Conservation (phyloP, 1,139 yeast species). For the Saccharomycopsis hybrid region DNA sequence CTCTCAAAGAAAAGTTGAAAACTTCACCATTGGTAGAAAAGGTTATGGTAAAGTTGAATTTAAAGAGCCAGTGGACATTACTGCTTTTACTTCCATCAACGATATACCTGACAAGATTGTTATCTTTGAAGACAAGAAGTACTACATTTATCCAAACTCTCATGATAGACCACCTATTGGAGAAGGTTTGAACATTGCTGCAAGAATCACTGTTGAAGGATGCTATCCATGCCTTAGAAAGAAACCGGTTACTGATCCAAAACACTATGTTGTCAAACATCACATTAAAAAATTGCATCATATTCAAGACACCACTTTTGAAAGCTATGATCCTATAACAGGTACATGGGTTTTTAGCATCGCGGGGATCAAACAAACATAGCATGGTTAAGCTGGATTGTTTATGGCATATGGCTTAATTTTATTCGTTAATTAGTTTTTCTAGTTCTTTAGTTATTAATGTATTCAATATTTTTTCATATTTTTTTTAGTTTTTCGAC, state of each 20-base stretch:
- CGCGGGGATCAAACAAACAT: conserved; percentile 20
- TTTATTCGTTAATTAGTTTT: not conserved
- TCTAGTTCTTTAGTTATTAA: not conserved
- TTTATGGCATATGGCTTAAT: not conserved
- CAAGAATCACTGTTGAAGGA: conserved; percentile 64
- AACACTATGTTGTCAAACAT: conserved; percentile 60
- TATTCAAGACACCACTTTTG: conserved; percentile 56
- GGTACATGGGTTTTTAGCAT: conserved; percentile 80
- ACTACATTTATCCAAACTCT: conserved; percentile 70
- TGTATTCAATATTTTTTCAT: not conserved
- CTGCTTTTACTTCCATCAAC: conserved; percentile 31
- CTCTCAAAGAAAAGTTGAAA: conserved; percentile 56
- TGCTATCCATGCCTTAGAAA: conserved; percentile 73
- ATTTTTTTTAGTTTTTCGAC: not conserved
- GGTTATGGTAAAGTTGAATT: conserved; percentile 76
- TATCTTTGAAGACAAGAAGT: conserved; percentile 52
- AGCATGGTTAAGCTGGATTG: not conserved
- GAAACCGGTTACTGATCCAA: conserved; percentile 71
- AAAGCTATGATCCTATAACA: conserved; percentile 66
- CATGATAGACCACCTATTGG: conserved; percentile 60
- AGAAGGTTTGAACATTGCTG: conserved; percentile 77
- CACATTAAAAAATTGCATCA: conserved; percentile 65
- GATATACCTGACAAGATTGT: conserved; percentile 52
- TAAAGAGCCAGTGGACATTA: conserved; percentile 73
- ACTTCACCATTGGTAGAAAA: conserved; percentile 73